Percentiles rank a stretch among this genome's conserved stretches.
These are phyloP conservation scores for Jacaranda copaia DNA, from an alignment of 257 asterid species.

Conservation along the genomic window DNA sequence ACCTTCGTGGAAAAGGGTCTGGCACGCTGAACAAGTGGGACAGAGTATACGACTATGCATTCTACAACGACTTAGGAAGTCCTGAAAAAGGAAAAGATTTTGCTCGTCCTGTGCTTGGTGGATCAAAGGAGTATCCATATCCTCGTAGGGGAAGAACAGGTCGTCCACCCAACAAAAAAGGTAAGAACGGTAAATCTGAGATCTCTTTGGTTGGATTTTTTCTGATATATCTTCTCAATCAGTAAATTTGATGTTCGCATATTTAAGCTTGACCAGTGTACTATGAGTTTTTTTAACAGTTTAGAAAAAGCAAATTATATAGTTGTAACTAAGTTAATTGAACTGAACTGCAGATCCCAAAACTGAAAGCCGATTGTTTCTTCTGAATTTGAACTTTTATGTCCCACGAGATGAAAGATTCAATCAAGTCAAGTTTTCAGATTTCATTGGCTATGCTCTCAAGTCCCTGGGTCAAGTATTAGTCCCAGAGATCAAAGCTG, in stretches of 20 bases:
- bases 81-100: conserved; percentile 72
- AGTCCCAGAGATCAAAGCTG: conserved; percentile 65
- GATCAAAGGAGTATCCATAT: conserved; percentile 69
- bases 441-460: conserved; percentile 77
- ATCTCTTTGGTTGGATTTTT: too few relatives aligned
- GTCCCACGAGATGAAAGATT: conserved; percentile 89
- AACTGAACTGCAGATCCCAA: conserved; percentile 64
- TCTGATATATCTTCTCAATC: too few relatives aligned
- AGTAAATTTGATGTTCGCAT: too few relatives aligned
- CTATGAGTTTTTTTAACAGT: background rate
- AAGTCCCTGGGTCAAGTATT: conserved; percentile 83
- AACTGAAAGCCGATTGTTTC: conserved; percentile 67
- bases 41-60: conserved; percentile 88
- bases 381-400: conserved; percentile 62
- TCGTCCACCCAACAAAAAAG: conserved; percentile 74
- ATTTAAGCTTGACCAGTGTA: too few relatives aligned
- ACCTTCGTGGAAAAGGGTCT: conserved; percentile 69
- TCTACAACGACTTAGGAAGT: conserved; percentile 78
- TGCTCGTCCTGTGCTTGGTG: conserved; percentile 83
- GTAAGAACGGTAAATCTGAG: conserved; percentile 37
- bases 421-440: conserved; percentile 78
- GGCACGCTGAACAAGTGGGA: conserved; percentile 86
- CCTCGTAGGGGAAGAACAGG: conserved; percentile 92
- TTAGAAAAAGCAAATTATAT: background rate
- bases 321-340: conserved; percentile 3